These are phyloP conservation scores for Cystobasidiopsis lactophilus DNA, from an alignment of 768 basidiomycete species.

Conservation along the genomic window DNA sequence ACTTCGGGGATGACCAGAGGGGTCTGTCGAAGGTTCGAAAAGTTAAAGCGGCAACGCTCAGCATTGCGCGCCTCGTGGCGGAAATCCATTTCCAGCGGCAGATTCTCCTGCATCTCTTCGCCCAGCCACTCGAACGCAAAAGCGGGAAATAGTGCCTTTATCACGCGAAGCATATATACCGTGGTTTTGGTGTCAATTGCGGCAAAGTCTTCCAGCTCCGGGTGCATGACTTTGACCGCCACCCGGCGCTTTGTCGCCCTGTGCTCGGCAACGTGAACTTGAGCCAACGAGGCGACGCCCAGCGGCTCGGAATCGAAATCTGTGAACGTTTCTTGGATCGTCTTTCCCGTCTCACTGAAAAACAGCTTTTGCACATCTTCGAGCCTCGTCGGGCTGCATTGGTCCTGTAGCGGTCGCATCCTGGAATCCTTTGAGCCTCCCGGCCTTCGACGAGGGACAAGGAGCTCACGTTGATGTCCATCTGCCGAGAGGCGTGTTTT, in stretches of 20 bases:
- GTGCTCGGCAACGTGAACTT: conserved; percentile 70
- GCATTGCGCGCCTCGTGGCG: conserved; percentile 69
- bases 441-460: too few species aligned
- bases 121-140: conserved; percentile 51
- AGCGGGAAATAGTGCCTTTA: conserved; percentile 81
- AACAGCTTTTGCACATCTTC: conserved; percentile 56
- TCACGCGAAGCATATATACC: conserved; percentile 41
- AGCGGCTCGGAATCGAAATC: conserved; percentile 72
- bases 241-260: conserved; percentile 48
- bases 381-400: conserved; percentile 71
- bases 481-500: too few species aligned
- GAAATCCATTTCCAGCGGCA: conserved; percentile 84
- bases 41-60: conserved; percentile 44
- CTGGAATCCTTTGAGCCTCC: conserved; percentile 24
- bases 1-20: conserved; percentile 59
- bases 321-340: conserved; percentile 53
- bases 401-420: conserved; percentile 32
- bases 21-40: conserved; percentile 45
- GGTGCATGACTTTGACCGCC: conserved; percentile 74
- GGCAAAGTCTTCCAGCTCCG: conserved; percentile 75
- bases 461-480: too few species aligned
- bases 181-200: conserved; percentile 40
- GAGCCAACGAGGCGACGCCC: conserved; percentile 86
- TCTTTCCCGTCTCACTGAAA: conserved; percentile 48
- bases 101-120: conserved; percentile 77